Conservation (phyloP, 768 basidiomycete species). For the Mycena galopus region DNA sequence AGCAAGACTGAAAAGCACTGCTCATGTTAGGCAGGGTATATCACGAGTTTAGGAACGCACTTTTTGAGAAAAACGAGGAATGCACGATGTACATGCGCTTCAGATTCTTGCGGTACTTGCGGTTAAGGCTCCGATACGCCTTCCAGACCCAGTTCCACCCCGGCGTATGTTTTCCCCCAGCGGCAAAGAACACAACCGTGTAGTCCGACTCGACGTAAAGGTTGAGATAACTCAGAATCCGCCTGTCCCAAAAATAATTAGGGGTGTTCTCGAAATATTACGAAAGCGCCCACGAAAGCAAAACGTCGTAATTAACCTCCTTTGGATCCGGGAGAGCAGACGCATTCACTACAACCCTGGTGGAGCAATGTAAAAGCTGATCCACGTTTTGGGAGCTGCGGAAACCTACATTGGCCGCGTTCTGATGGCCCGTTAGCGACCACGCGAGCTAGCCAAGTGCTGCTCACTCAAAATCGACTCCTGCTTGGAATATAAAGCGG, state of each 20-base stretch:
- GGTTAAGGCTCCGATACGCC: slow-evolving; percentile 82
- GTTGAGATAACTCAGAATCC: slow-evolving; percentile 83
- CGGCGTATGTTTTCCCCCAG: slow-evolving; percentile 80
- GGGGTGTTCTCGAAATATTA: slow-evolving; percentile 23
- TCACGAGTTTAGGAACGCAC: slow-evolving; percentile 54
- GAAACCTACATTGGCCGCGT: slow-evolving; percentile 87
- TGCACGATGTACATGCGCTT: slow-evolving; percentile 92
- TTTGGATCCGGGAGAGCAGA: slow-evolving; percentile 87
- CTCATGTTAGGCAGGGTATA: slow-evolving; percentile 25
- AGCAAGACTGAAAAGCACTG: slow-evolving; percentile 91
- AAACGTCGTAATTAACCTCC: slow-evolving; percentile 80
- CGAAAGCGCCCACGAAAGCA: slow-evolving; percentile 70
- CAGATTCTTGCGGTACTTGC: slow-evolving; percentile 90
- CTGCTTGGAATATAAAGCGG: slow-evolving; percentile 88
- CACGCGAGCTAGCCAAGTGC: slow-evolving; percentile 9
- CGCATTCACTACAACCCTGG: slow-evolving; percentile 86
- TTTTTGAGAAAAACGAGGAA: slow-evolving; percentile 90
- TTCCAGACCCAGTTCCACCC: slow-evolving; percentile 95
- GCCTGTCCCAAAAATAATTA: slow-evolving; percentile 55
- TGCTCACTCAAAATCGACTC: slow-evolving; percentile 88
- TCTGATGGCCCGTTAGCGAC: slow-evolving; percentile 53
- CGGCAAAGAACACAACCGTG: slow-evolving; percentile 88
- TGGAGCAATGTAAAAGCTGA: slow-evolving; percentile 30
- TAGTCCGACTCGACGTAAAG: slow-evolving; percentile 93
- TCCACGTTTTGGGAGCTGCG: not conserved